Conservation (phyloP, 331 rosid genomes). For the Cydonia oblonga region DNA sequence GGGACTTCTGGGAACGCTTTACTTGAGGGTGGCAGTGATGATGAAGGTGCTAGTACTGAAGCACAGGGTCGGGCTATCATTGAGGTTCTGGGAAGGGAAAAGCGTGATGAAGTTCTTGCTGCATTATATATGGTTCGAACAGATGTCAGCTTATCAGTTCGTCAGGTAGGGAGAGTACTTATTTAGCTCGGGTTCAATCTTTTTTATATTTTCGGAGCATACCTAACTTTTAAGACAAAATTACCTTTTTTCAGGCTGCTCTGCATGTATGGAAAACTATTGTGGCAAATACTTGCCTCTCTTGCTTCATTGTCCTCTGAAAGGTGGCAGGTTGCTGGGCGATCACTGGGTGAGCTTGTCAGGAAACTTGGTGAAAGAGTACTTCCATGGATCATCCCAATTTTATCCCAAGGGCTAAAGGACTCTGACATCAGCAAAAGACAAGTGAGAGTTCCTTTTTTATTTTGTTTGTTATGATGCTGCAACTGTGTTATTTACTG, state of each 20-base stretch:
- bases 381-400: conserved; percentile 90
- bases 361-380: conserved; percentile 98
- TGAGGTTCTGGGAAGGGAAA: conserved; percentile 82
- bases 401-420: conserved; percentile 72
- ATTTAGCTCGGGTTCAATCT: neutral
- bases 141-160: conserved; percentile 93
- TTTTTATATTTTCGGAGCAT: neutral
- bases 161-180: conserved; percentile 57
- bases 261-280: conserved; percentile 98
- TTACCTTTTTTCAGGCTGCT: conserved; percentile 58
- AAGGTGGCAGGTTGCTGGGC: conserved; percentile 98
- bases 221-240: neutral
- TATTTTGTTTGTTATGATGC: neutral
- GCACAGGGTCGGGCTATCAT: conserved; percentile 99
- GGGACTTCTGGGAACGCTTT: conserved; percentile 99
- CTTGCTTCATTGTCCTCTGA: conserved; percentile 94
- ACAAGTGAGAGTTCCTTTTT: conserved; percentile 44
- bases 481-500: neutral
- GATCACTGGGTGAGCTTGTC: conserved; percentile 97
- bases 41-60: conserved; percentile 98
- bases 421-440: conserved; percentile 69
- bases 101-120: conserved; percentile 89
- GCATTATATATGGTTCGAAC: conserved; percentile 95
- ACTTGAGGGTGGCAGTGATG: conserved; percentile 99
- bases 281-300: conserved; percentile 81